A percentile compares a stretch with the other conserved stretches of the same genome.
These are phyloP conservation scores for Uncinocarpus reesii DNA, from an alignment of 2,329 filamentous ascomycete species.

Conservation along the genomic window DNA sequence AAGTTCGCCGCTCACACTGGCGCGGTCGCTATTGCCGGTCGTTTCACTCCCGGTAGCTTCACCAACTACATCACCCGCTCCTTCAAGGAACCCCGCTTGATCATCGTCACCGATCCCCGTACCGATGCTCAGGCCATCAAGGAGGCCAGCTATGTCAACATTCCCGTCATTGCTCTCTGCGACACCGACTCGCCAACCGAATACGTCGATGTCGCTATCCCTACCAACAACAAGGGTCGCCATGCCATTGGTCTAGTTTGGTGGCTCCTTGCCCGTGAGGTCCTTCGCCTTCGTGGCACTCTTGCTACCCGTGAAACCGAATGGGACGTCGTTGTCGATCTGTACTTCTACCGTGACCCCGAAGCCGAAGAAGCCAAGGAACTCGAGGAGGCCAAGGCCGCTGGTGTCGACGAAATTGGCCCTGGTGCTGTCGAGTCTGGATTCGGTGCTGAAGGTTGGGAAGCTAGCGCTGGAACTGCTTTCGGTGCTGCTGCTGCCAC, in stretches of 20 bases:
- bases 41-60: constrained; percentile 99
- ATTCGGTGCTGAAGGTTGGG: constrained; percentile 74
- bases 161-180: constrained; percentile 97
- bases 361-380: constrained; percentile 99
- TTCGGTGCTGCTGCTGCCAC: constrained; percentile 54
- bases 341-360: constrained; percentile 99
- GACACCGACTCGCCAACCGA: constrained; percentile 99
- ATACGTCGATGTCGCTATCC: constrained; percentile 99
- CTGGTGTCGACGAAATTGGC: constrained; percentile 75
- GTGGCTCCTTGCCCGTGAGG: constrained; percentile 99
- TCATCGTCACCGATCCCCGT: constrained; percentile 98
- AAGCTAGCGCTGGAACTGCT: constrained; percentile 56
- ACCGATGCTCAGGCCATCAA: constrained; percentile 99
- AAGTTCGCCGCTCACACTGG: constrained; percentile 99
- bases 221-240: constrained; percentile 99
- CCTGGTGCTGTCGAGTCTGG: constrained; percentile 66
- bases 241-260: constrained; percentile 97
- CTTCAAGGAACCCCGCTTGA: constrained; percentile 99
- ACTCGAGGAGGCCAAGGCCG: constrained; percentile 70
- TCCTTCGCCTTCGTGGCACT: constrained; percentile 95
- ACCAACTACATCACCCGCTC: constrained; percentile 99
- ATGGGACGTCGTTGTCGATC: constrained; percentile 99
- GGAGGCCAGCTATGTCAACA: constrained; percentile 99
- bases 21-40: constrained; percentile 94
- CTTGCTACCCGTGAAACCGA: constrained; percentile 90